A percentile compares a stretch with the other conserved stretches of the same genome.
Evolutionary conservation across 495 filamentous ascomycete species (phyloP).

Genomic region (Paragyromitra xinjiangensis): DNA sequence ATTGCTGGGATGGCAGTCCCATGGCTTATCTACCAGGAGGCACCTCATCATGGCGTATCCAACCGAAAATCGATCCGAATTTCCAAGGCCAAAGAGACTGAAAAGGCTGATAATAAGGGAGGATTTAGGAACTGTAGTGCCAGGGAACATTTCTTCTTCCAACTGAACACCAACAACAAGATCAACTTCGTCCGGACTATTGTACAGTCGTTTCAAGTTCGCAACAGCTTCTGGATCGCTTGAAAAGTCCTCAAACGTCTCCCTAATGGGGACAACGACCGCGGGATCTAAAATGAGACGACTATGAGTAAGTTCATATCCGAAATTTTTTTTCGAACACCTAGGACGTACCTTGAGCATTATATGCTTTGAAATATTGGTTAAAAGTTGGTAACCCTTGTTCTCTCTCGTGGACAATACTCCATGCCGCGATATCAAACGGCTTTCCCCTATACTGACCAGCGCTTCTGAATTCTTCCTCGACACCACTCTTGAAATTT

Average conservation of each 20-base stretch:
- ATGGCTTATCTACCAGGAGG: slow-evolving; percentile 7
- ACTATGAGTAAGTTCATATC: background rate
- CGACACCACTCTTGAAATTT: slow-evolving; percentile 10
- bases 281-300: background rate
- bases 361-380: slow-evolving; percentile 6
- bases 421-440: slow-evolving; percentile 12
- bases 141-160: slow-evolving; percentile 12
- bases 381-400: slow-evolving; percentile 14
- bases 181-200: slow-evolving; percentile 6
- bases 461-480: slow-evolving; percentile 10
- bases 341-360: background rate
- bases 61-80: slow-evolving; percentile 6
- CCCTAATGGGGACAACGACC: background rate
- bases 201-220: slow-evolving; percentile 13
- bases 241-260: slow-evolving; percentile 12
- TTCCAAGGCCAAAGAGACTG: slow-evolving; percentile 10
- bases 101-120: slow-evolving; percentile 16
- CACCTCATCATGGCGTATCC: slow-evolving; percentile 16
- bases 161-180: slow-evolving; percentile 10
- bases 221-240: slow-evolving; percentile 2
- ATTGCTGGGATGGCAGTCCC: slow-evolving; percentile 9
- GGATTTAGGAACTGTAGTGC: slow-evolving; percentile 7
- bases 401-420: slow-evolving; percentile 13
- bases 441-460: slow-evolving; percentile 9
- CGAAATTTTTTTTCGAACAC: background rate